Percentiles rank a stretch among this genome's conserved stretches.
phyloP scores from a whole-genome alignment of 2,329 filamentous ascomycete genomes.

The Verticillium isaacii region DNA sequence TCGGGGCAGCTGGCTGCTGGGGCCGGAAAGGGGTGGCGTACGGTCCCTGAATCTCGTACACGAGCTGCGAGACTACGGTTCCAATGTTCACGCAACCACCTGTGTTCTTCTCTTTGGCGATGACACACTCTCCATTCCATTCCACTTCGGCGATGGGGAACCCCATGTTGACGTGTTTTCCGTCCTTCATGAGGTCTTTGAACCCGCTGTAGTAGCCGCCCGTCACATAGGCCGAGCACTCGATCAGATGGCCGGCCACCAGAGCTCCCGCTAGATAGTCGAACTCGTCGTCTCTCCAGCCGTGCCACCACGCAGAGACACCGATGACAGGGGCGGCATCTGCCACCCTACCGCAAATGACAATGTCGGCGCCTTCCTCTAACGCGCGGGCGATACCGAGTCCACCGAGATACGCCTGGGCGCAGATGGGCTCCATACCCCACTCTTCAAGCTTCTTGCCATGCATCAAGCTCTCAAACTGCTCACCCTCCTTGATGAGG shows the following conservation, averaged over 20 bases:
- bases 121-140: conserved; percentile 34
- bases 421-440: conserved; percentile 17
- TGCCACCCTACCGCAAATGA: conserved; percentile 24
- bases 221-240: conserved; percentile 20
- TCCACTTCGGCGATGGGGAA: conserved; percentile 45
- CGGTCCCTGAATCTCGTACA: conserved; percentile 43
- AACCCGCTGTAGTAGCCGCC: conserved; percentile 26
- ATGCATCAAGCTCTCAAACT: conserved; percentile 17
- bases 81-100: conserved; percentile 33
- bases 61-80: conserved; percentile 36
- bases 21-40: not conserved
- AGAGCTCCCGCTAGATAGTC: conserved; percentile 15
- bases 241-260: conserved; percentile 17
- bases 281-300: conserved; percentile 14
- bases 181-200: conserved; percentile 12
- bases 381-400: conserved; percentile 8
- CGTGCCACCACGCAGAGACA: conserved; percentile 33
- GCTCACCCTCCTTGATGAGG: conserved; percentile 16
- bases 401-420: conserved; percentile 31
- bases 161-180: not conserved
- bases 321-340: conserved; percentile 45
- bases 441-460: conserved; percentile 15
- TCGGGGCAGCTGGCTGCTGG: not conserved
- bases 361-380: conserved; percentile 13
- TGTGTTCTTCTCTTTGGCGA: conserved; percentile 41